phyloP scores from a whole-genome alignment of 176 grass and related monocot species.

The Musa troglodytarum region DNA sequence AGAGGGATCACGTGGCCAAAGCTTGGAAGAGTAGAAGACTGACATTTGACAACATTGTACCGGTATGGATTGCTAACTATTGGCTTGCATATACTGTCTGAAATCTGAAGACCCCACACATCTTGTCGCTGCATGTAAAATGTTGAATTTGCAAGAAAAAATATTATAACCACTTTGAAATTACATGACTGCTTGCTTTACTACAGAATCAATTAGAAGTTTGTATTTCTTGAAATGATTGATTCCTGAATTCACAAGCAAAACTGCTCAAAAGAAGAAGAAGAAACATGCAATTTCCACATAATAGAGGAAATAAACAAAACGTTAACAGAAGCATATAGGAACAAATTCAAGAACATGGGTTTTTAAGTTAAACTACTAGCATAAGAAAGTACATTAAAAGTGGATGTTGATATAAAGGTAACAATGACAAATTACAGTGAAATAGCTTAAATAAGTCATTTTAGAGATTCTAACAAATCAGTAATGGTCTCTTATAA shows the following conservation, averaged over 20 bases:
- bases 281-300: neutral
- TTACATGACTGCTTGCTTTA: neutral
- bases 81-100: conserved; percentile 43
- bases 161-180: neutral
- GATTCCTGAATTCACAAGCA: neutral
- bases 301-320: neutral
- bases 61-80: conserved; percentile 32
- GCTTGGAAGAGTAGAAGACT: conserved; percentile 45
- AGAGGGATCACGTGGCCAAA: conserved; percentile 52
- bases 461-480: too few species aligned
- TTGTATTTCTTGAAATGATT: too few species aligned
- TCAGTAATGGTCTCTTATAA: too few species aligned
- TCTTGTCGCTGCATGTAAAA: conserved; percentile 39
- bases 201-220: too few species aligned
- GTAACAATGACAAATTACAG: too few species aligned
- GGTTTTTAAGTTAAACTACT: too few species aligned
- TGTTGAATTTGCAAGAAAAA: neutral
- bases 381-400: too few species aligned
- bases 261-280: neutral
- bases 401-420: too few species aligned
- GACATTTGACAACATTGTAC: conserved; percentile 33
- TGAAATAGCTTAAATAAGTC: too few species aligned
- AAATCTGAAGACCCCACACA: conserved; percentile 29
- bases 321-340: neutral
- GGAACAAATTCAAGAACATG: too few species aligned